Evolutionary conservation across 2,329 filamentous ascomycete genomes (phyloP).

Genomic region (Rosellinia necatrix): DNA sequence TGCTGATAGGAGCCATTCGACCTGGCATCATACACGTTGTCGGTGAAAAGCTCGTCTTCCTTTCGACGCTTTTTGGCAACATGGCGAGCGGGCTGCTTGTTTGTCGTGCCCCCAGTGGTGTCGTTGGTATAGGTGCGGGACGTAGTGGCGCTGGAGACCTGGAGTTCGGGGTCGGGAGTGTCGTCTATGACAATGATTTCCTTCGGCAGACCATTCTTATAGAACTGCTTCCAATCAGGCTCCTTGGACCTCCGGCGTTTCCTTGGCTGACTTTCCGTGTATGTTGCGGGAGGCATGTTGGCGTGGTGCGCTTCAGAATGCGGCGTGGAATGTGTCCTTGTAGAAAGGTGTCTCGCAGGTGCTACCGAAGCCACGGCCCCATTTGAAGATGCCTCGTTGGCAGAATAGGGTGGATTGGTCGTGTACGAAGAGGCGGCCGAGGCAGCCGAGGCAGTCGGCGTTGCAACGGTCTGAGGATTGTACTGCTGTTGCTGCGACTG

Average conservation of each 20-base stretch:
- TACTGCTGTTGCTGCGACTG: constrained; percentile 26
- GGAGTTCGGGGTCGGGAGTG: constrained; percentile 63
- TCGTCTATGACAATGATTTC: constrained; percentile 86
- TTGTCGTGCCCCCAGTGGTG: constrained; percentile 38
- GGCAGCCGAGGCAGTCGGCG: constrained; percentile 27
- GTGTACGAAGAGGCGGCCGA: constrained; percentile 40
- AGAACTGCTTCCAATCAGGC: constrained; percentile 80
- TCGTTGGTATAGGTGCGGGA: constrained; percentile 46
- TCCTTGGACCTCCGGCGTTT: constrained; percentile 64
- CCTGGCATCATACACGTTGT: constrained; percentile 72
- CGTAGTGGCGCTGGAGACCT: constrained; percentile 37
- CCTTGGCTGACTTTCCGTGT: constrained; percentile 42
- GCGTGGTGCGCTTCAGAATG: constrained; percentile 41
- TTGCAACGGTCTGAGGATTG: neutral
- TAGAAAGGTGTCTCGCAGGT: constrained; percentile 39
- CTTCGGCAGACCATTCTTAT: constrained; percentile 80
- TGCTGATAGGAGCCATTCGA: constrained; percentile 73
- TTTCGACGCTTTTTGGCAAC: constrained; percentile 77
- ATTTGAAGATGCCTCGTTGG: constrained; percentile 41
- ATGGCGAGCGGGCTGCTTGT: constrained; percentile 48
- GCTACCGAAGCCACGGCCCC: constrained; percentile 43
- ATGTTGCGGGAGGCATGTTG: constrained; percentile 44
- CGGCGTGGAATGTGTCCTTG: constrained; percentile 42
- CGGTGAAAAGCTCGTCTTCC: constrained; percentile 64
- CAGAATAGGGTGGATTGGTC: constrained; percentile 32